Conservation (phyloP, 129 eudicot species). For the Pulicaria dysenterica region DNA sequence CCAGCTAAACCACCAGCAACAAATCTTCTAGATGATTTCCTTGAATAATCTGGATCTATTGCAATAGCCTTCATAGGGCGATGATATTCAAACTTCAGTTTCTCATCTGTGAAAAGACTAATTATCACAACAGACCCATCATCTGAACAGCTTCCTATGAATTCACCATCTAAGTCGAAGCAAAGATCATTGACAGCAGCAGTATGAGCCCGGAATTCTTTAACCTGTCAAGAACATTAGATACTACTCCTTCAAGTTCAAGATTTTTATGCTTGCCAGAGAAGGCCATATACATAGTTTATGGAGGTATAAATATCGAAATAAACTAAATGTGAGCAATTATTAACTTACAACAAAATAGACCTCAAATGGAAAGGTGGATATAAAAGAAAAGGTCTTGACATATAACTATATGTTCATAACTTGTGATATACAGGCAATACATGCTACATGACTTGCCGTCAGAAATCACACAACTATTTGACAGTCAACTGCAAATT, state of each 20-base stretch:
- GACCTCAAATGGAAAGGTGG: not conserved
- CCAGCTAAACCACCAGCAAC: conserved; percentile 99
- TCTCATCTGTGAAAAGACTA: conserved; percentile 91
- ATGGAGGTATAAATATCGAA: not conserved
- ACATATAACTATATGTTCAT: not conserved
- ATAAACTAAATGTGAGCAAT: conserved; percentile 3
- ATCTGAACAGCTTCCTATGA: conserved; percentile 95
- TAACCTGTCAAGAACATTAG: conserved; percentile 56
- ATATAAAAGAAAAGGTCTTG: not conserved
- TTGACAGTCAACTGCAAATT: not conserved
- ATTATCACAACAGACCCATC: conserved; percentile 92
- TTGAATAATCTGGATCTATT: conserved; percentile 87
- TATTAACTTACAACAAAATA: not conserved
- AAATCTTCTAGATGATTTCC: conserved; percentile 80
- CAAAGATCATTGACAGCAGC: conserved; percentile 92
- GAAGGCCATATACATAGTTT: conserved; percentile 8
- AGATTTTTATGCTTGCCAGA: conserved; percentile 3
- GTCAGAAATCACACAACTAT: conserved; percentile 1
- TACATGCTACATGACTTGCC: conserved; percentile 22
- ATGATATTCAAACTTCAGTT: conserved; percentile 83
- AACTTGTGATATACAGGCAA: conserved; percentile 20
- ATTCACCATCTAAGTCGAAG: conserved; percentile 93
- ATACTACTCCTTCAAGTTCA: conserved; percentile 20
- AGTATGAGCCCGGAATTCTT: conserved; percentile 77
- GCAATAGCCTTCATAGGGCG: conserved; percentile 98